Base-by-base conservation (phyloP, 345 rosid species). In the Brassica cretica region DNA sequence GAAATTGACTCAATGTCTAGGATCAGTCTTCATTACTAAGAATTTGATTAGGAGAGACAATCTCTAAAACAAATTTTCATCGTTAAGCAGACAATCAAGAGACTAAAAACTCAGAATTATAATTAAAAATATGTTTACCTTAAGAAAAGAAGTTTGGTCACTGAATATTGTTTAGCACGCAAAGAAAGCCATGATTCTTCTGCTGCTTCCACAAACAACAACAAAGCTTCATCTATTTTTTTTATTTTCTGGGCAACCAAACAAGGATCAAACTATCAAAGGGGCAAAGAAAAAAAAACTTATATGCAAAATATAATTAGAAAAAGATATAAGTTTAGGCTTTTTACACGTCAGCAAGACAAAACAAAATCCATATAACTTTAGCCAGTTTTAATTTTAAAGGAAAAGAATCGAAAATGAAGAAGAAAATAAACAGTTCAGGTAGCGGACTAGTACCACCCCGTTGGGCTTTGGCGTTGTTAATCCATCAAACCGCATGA, bases 181-280 rank as follows among this genome's bases (percentile, higher is more conserved):
- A 73, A 79, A 68, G 78, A 62, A 68, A 73, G 74, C 71, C 70
- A 79, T 68, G 66, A 79, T 49, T n/a, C 18, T 49, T 44, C 53
- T 25, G 62, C 51, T 73, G 21, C 70, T 78, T 59, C 37, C 70
- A 73, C 35, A 68, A 49, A 49, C 56, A 69, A 73, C 70, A 73
- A 68, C 64, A 74, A 62, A 68, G 65, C 51, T 71, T 75, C 44
- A 8, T 37, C 56, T 51, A 35, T 37, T 10, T 53, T 5, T 66
- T 73, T 65, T 56, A 66, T 41, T 75, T 80, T 75, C 83, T 75
- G 80, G 76, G 83, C 80, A 80, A 75, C 79, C 80, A 80, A 80
- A 76, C 80, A 66, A 66, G 46, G 73, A 80, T 75, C 73, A n/a
- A n/a, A n/a, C n/a, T n/a, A n/a, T n/a, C n/a, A 74, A 33, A 35